A percentile compares a stretch with the other conserved stretches of the same genome.
These are phyloP conservation scores for Fusarium verticillioides DNA, from an alignment of 2,329 filamentous ascomycete species.

Conservation along the genomic window DNA sequence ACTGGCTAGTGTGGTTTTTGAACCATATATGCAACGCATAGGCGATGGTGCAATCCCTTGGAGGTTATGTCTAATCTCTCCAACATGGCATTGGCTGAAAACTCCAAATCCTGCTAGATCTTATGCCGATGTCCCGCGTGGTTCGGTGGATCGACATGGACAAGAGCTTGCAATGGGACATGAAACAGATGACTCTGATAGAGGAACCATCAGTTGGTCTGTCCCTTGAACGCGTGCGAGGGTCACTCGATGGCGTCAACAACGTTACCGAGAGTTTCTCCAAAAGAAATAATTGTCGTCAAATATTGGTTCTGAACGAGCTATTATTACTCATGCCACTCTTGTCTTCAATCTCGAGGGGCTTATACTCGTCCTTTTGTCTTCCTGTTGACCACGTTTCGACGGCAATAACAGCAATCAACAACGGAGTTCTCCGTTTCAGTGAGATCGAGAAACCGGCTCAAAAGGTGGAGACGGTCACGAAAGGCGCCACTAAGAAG, in stretches of 20 bases:
- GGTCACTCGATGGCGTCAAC: not conserved
- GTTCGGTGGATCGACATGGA: not conserved
- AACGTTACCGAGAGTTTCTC: not conserved
- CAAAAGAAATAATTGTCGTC: not conserved
- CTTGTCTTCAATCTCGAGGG: too few relatives aligned
- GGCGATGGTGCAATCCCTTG: not conserved
- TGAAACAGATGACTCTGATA: not conserved
- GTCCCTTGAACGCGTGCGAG: not conserved
- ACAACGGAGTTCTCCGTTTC: not conserved
- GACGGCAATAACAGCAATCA: not conserved
- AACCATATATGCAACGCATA: not conserved
- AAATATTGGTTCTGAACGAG: fast-evolving
- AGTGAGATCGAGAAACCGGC: not conserved
- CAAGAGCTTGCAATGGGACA: not conserved
- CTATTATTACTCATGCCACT: not conserved
- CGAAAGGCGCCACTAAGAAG: not conserved
- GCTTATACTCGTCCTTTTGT: not conserved
- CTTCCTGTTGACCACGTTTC: not conserved
- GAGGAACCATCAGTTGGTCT: not conserved
- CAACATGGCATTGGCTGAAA: not conserved
- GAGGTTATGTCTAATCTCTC: not conserved
- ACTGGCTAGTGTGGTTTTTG: not conserved
- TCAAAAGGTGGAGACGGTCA: not conserved
- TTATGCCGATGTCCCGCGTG: not conserved
- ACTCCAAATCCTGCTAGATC: not conserved